A percentile compares a stretch with the other conserved stretches of the same genome.
These are phyloP conservation scores for Cladosporium colombiae DNA, from an alignment of 2,329 filamentous ascomycete species.

Conservation along the genomic window DNA sequence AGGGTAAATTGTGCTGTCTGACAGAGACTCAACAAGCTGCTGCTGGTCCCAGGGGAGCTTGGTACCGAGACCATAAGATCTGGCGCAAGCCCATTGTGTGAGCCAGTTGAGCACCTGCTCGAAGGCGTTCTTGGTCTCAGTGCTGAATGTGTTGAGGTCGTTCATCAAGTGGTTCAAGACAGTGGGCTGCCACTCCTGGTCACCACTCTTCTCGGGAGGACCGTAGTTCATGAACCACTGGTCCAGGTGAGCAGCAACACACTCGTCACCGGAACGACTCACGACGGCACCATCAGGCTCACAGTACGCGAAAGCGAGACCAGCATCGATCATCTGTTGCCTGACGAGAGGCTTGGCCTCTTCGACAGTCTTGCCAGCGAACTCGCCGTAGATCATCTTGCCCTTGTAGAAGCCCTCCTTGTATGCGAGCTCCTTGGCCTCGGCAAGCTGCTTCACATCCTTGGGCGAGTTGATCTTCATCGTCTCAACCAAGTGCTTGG, in stretches of 20 bases:
- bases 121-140: slow-evolving; percentile 61
- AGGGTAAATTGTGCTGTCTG: slow-evolving; percentile 92
- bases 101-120: slow-evolving; percentile 88
- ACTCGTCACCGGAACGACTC: slow-evolving; percentile 86
- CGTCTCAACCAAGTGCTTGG: slow-evolving; percentile 80
- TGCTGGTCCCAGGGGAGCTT: slow-evolving; percentile 91
- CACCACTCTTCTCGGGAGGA: slow-evolving; percentile 62
- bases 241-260: slow-evolving; percentile 87
- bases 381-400: slow-evolving; percentile 82
- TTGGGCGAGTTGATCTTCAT: slow-evolving; percentile 97
- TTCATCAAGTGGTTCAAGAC: slow-evolving; percentile 72
- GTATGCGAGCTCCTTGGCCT: slow-evolving; percentile 95
- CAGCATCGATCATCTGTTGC: slow-evolving; percentile 71
- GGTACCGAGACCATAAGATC: slow-evolving; percentile 88
- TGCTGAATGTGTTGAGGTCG: slow-evolving; percentile 76
- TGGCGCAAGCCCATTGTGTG: slow-evolving; percentile 90
- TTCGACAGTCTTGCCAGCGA: slow-evolving; percentile 83
- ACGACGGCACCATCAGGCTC: slow-evolving; percentile 91
- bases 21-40: slow-evolving; percentile 89
- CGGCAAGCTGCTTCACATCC: slow-evolving; percentile 83
- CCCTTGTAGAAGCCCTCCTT: slow-evolving; percentile 98
- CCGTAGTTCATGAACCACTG: slow-evolving; percentile 99
- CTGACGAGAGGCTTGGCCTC: slow-evolving; percentile 83
- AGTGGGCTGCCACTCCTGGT: slow-evolving; percentile 73
- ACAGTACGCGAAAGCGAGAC: slow-evolving; percentile 85